These are phyloP conservation scores for Tulasnella sp. DNA, from an alignment of 768 basidiomycete genomes.

Conservation along the genomic window DNA sequence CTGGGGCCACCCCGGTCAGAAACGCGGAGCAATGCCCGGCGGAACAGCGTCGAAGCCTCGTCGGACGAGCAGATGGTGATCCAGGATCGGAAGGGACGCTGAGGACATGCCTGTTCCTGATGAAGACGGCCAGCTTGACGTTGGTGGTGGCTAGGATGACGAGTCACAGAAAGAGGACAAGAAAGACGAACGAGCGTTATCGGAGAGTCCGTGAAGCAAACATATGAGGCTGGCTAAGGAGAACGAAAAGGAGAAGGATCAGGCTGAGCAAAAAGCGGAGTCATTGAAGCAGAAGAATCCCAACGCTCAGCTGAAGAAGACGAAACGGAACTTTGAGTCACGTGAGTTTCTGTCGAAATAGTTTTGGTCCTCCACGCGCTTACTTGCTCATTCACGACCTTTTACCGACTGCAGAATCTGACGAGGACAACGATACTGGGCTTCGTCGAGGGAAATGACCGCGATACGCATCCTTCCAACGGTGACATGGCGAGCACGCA, in stretches of 20 bases:
- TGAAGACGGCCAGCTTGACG: background rate
- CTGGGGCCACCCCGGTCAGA: background rate
- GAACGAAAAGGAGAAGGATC: background rate
- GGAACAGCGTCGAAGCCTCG: background rate
- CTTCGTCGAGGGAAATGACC: slow-evolving; percentile 16
- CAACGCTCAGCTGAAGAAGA: slow-evolving; percentile 11
- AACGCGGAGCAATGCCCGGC: background rate
- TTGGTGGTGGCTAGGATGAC: background rate
- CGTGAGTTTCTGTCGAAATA: background rate
- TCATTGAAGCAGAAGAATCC: background rate
- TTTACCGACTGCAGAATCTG: background rate
- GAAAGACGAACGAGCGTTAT: background rate
- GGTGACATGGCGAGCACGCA: slow-evolving; percentile 19
- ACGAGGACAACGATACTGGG: slow-evolving; percentile 9
- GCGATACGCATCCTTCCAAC: slow-evolving; percentile 10
- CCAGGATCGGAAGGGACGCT: background rate
- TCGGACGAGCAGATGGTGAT: slow-evolving; percentile 5
- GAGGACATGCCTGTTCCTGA: background rate
- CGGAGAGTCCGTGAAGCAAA: background rate
- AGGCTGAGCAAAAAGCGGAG: background rate
- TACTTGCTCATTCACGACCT: background rate
- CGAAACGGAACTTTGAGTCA: background rate
- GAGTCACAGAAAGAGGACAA: too few species aligned
- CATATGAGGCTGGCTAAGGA: background rate
- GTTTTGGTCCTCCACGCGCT: background rate